phyloP scores from a whole-genome alignment of 176 grass and related monocot genomes.

The Oryza glumipatula region DNA sequence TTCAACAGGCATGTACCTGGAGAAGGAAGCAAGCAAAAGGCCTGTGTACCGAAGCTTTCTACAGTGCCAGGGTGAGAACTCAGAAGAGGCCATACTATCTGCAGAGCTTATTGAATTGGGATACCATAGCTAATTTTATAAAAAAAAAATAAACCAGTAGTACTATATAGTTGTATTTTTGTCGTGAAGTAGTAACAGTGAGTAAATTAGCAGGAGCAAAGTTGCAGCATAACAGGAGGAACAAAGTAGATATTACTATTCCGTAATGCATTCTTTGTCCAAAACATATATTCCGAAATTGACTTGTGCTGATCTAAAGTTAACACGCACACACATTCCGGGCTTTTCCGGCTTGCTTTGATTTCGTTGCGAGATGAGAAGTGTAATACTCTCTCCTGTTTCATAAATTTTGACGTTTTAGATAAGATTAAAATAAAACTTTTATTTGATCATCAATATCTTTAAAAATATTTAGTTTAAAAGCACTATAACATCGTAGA shows the following conservation, averaged over 20 bases:
- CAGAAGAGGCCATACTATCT: too few species aligned
- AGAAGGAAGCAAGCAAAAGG: conserved; percentile 52
- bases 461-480: too few species aligned
- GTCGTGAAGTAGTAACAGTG: neutral
- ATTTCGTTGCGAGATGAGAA: conserved; percentile 17
- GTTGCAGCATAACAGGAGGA: neutral
- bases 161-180: neutral
- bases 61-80: neutral
- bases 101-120: too few species aligned
- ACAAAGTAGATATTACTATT: neutral
- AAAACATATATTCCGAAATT: neutral
- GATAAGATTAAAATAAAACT: too few species aligned
- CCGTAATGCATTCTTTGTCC: conserved; percentile 1
- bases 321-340: neutral
- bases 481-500: too few species aligned
- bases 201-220: neutral
- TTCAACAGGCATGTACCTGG: conserved; percentile 47
- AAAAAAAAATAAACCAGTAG: too few species aligned
- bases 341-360: neutral
- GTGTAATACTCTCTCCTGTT: neutral
- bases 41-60: neutral
- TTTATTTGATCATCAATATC: too few species aligned
- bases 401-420: too few species aligned
- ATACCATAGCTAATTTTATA: too few species aligned
- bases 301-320: neutral